Conservation (phyloP, 345 rosid genomes). For the Kandelia obovata region DNA sequence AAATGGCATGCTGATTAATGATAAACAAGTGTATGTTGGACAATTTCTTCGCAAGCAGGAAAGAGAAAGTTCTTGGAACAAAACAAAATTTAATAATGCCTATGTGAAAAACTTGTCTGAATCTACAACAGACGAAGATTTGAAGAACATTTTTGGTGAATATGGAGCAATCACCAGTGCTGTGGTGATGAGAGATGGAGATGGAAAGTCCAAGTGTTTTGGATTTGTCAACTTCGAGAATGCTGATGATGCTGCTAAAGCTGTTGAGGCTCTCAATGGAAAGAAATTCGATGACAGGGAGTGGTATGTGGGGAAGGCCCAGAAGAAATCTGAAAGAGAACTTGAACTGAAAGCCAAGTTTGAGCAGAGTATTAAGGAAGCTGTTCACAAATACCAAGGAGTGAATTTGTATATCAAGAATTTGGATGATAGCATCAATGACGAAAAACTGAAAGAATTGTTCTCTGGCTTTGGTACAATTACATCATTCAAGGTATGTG, state of each 20-base stretch:
- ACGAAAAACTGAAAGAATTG: conserved; percentile 27
- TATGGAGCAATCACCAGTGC: conserved; percentile 24
- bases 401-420: conserved; percentile 24
- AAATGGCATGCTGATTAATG: conserved; percentile 29
- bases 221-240: conserved; percentile 31
- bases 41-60: conserved; percentile 27
- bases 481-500: conserved; percentile 27
- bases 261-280: conserved; percentile 27
- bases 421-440: conserved; percentile 22
- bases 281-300: conserved; percentile 19
- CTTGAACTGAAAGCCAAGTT: conserved; percentile 17
- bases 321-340: conserved; percentile 27
- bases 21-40: conserved; percentile 30
- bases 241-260: conserved; percentile 27
- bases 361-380: conserved; percentile 23
- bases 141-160: conserved; percentile 20
- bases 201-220: conserved; percentile 28
- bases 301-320: conserved; percentile 32
- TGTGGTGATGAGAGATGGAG: conserved; percentile 27
- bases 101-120: conserved; percentile 25
- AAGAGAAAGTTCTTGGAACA: conserved; percentile 11
- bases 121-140: conserved; percentile 22
- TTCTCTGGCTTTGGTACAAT: conserved; percentile 24
- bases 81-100: conserved; percentile 20
- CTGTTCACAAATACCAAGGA: conserved; percentile 18